Percentiles rank a stretch among this genome's conserved stretches.
phyloP scores from a whole-genome alignment of 768 basidiomycete species.

The Rhizopogon sp. region DNA sequence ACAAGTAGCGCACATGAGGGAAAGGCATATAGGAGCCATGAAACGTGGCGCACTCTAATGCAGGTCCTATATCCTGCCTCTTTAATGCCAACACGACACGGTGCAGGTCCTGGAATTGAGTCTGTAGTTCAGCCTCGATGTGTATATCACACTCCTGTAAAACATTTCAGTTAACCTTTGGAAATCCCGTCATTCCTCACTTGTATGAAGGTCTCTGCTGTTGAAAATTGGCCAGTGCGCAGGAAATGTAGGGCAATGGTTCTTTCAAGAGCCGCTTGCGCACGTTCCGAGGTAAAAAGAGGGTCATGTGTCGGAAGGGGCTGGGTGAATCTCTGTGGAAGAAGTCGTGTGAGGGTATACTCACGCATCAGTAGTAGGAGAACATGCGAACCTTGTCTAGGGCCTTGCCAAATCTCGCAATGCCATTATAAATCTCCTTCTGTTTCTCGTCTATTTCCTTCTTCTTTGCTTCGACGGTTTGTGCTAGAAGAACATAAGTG shows the following conservation, averaged over 20 bases:
- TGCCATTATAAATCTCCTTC: slow-evolving; percentile 79
- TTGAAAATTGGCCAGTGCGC: slow-evolving; percentile 76
- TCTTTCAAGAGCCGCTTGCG: slow-evolving; percentile 57
- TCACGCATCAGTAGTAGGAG: background rate
- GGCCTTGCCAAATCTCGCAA: slow-evolving; percentile 77
- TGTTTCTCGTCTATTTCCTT: slow-evolving; percentile 84
- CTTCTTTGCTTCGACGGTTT: slow-evolving; percentile 65
- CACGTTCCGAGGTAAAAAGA: slow-evolving; percentile 58
- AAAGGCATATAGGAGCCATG: background rate
- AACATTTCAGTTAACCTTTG: background rate
- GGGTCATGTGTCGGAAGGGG: slow-evolving; percentile 61
- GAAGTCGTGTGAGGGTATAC: slow-evolving; percentile 6
- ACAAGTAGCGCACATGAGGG: slow-evolving; percentile 2
- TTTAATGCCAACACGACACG: slow-evolving; percentile 64
- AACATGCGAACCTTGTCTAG: slow-evolving; percentile 75
- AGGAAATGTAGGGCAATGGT: slow-evolving; percentile 75
- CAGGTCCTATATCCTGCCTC: slow-evolving; percentile 63
- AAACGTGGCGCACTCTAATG: slow-evolving; percentile 58
- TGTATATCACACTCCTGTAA: slow-evolving; percentile 62
- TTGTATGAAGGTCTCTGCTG: slow-evolving; percentile 69
- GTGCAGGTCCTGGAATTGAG: slow-evolving; percentile 67
- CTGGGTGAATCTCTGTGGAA: slow-evolving; percentile 51
- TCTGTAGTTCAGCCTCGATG: slow-evolving; percentile 43
- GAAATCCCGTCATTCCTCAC: slow-evolving; percentile 32
- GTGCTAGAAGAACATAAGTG: slow-evolving; percentile 44